Percentiles rank a stretch among this genome's conserved stretches.
These are phyloP conservation scores for Desmodesmus armatus DNA, from an alignment of 139 green algal species.

Conservation along the genomic window DNA sequence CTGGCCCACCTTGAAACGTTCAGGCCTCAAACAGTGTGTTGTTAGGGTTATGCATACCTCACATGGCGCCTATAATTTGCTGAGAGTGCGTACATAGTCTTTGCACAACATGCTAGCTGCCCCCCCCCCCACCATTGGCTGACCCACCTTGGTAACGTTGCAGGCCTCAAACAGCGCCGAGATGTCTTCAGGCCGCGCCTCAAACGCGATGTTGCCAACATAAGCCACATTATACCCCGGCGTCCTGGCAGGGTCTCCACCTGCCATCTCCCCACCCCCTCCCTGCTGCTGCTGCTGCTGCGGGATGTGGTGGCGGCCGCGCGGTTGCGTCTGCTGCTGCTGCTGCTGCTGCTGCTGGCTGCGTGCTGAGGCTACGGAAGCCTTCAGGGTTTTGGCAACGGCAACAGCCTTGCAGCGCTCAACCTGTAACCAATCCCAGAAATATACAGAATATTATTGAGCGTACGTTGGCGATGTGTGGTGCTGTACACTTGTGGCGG, in stretches of 20 bases:
- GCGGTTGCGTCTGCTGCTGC: constrained; percentile 10
- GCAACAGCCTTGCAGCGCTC: constrained; percentile 59
- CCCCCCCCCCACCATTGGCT: too few species aligned
- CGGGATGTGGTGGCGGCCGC: neutral
- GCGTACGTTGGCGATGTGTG: too few species aligned
- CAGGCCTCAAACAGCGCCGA: constrained; percentile 72
- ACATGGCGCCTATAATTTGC: too few species aligned
- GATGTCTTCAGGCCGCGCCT: constrained; percentile 67
- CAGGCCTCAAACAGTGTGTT: too few species aligned
- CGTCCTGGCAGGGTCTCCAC: constrained; percentile 51
- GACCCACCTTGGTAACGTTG: constrained; percentile 59
- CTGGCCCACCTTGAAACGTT: too few species aligned
- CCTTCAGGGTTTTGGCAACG: constrained; percentile 8
- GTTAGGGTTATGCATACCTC: too few species aligned
- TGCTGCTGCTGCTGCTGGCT: neutral
- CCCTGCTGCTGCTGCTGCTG: neutral
- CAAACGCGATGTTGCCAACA: constrained; percentile 86
- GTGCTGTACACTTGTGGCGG: too few species aligned
- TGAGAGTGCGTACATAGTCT: too few species aligned
- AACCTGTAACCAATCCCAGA: constrained; percentile 59
- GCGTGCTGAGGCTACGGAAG: neutral
- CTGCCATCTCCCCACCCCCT: neutral
- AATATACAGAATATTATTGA: too few species aligned
- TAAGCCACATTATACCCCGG: constrained; percentile 86
- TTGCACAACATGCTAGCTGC: too few species aligned